A percentile compares a stretch with the other conserved stretches of the same genome.
Evolutionary conservation across 345 rosid genomes (phyloP).

Genomic region (Citrus trifoliata): DNA sequence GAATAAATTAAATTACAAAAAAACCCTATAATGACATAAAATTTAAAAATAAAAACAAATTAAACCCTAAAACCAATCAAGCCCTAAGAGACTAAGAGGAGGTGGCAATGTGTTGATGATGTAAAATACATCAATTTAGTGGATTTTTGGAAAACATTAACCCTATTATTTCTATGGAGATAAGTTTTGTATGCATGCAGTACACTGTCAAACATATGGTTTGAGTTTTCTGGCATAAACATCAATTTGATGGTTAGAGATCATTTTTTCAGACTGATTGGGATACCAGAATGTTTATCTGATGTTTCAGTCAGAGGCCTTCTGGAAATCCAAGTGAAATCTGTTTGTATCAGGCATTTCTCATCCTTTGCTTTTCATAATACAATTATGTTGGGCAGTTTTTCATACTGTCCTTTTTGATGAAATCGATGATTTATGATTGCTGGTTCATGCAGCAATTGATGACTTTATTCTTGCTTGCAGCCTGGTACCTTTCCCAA

Average conservation of each 20-base stretch:
- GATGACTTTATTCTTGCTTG: constrained; percentile 22
- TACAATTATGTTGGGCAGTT: not conserved
- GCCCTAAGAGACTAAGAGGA: no score
- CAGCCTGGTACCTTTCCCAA: constrained; percentile 77
- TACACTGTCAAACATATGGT: not conserved
- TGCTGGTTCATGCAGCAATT: constrained; percentile 1
- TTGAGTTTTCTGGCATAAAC: not conserved
- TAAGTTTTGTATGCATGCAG: not conserved
- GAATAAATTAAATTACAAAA: no score
- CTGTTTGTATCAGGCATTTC: not conserved
- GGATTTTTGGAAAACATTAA: no score
- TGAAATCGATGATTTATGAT: not conserved
- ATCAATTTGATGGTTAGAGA: not conserved
- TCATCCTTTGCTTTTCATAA: not conserved
- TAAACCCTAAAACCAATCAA: no score
- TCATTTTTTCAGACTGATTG: not conserved
- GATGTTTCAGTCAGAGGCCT: not conserved
- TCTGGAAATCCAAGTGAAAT: not conserved
- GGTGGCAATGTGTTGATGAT: no score
- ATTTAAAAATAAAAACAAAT: no score
- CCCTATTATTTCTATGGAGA: not conserved
- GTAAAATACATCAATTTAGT: no score
- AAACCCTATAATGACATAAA: no score
- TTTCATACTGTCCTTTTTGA: not conserved
- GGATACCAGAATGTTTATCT: not conserved